phyloP scores from a whole-genome alignment of 306 rosid species.

The Mimosa bimucronata region DNA sequence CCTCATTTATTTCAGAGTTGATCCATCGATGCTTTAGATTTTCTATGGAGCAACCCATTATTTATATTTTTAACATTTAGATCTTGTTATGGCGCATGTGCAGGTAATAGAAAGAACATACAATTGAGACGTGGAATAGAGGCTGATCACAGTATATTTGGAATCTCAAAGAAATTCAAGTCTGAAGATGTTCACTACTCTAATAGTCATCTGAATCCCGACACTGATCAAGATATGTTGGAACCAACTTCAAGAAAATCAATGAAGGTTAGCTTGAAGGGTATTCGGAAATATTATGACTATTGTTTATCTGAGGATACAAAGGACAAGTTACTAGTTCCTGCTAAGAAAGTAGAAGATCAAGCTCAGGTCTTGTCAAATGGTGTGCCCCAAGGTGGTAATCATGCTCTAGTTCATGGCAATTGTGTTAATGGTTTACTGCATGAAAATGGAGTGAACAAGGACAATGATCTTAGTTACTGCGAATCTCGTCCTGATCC shows the following conservation, averaged over 20 bases:
- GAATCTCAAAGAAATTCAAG: slow-evolving; percentile 57
- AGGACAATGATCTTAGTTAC: slow-evolving; percentile 44
- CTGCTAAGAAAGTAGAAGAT: slow-evolving; percentile 51
- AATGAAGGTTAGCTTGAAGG: slow-evolving; percentile 49
- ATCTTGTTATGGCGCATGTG: slow-evolving; percentile 13
- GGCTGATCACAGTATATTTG: slow-evolving; percentile 50
- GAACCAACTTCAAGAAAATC: slow-evolving; percentile 47
- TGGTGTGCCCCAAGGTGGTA: slow-evolving; percentile 45
- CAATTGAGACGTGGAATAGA: slow-evolving; percentile 56
- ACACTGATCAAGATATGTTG: slow-evolving; percentile 42
- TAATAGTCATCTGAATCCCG: slow-evolving; percentile 45
- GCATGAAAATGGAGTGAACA: slow-evolving; percentile 43
- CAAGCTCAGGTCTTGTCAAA: slow-evolving; percentile 46
- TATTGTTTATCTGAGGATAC: slow-evolving; percentile 48
- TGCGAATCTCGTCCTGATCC: slow-evolving; percentile 39
- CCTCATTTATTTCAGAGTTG: slow-evolving; percentile 31
- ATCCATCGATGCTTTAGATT: slow-evolving; percentile 24
- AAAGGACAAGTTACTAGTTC: slow-evolving; percentile 40
- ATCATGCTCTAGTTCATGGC: slow-evolving; percentile 40
- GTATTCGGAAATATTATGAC: slow-evolving; percentile 47
- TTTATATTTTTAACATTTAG: slow-evolving; percentile 17
- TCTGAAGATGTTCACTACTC: slow-evolving; percentile 39
- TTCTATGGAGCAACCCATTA: slow-evolving; percentile 6
- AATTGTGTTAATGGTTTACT: slow-evolving; percentile 37
- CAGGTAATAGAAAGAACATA: slow-evolving; percentile 54